Conservation (phyloP, 1,139 yeast genomes). For the Candida smagusa region DNA sequence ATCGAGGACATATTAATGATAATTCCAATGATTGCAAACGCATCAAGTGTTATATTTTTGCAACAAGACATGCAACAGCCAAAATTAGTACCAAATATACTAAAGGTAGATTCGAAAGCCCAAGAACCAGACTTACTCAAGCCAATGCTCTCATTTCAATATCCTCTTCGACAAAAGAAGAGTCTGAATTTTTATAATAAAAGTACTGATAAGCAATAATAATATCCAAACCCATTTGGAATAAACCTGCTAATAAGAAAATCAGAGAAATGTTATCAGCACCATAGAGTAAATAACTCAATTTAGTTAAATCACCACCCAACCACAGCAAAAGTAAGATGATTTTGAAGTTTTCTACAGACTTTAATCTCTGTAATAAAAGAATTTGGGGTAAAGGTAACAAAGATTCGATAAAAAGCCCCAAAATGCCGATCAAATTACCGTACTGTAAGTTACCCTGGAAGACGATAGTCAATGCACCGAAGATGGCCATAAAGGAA, state of each 20-base stretch:
- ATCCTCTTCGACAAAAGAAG: too few species aligned
- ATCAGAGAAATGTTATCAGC: constrained; percentile 65
- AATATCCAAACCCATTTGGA: constrained; percentile 76
- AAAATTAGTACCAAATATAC: too few species aligned
- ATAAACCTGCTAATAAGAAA: constrained; percentile 73
- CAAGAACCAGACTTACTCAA: too few species aligned
- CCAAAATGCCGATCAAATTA: constrained; percentile 63
- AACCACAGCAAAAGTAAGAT: constrained; percentile 80
- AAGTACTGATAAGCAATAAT: constrained; percentile 74
- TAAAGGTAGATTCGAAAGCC: too few species aligned
- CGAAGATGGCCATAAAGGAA: constrained; percentile 41
- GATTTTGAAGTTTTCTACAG: constrained; percentile 75
- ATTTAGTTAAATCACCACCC: constrained; percentile 80
- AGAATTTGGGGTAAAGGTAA: constrained; percentile 87
- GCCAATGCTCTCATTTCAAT: too few species aligned
- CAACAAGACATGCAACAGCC: too few species aligned
- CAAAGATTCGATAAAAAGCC: constrained; percentile 76
- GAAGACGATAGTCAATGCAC: constrained; percentile 44
- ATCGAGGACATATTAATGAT: too few species aligned
- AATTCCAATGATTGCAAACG: too few species aligned
- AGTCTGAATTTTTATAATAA: constrained; percentile 34
- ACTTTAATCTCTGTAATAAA: constrained; percentile 61
- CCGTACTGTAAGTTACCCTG: constrained; percentile 43
- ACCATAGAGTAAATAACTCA: constrained; percentile 68
- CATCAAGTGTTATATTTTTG: too few species aligned